Percentiles rank a stretch among this genome's conserved stretches.
Evolutionary conservation across 441 rosid genomes (phyloP).

Genomic region (Adansonia grandidieri): DNA sequence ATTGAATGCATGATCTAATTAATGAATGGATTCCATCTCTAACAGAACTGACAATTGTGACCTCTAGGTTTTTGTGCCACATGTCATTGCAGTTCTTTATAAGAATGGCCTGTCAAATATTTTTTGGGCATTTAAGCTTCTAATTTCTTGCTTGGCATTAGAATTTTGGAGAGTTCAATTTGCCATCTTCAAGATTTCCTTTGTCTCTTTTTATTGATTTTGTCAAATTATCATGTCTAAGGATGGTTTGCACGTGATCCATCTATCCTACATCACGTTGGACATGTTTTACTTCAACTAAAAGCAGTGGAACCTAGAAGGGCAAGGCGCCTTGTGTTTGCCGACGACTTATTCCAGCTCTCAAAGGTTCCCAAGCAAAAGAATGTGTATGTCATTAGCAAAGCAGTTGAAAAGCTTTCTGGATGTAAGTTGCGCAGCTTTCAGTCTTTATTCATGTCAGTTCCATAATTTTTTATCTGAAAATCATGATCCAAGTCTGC

Average conservation of each 20-base stretch:
- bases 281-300: conserved; percentile 65
- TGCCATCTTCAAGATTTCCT: not conserved
- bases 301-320: conserved; percentile 66
- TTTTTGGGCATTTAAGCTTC: conserved; percentile 8
- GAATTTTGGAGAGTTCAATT: conserved; percentile 13
- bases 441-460: conserved; percentile 8
- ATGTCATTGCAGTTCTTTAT: not conserved
- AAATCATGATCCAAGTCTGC: not conserved
- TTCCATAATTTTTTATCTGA: conserved; percentile 2
- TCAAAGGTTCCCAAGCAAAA: conserved; percentile 79
- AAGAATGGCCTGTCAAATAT: not conserved
- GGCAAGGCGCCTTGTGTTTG: conserved; percentile 62
- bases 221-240: conserved; percentile 34
- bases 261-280: conserved; percentile 67
- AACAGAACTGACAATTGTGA: not conserved
- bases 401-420: conserved; percentile 73
- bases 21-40: not conserved
- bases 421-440: conserved; percentile 73
- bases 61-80: not conserved
- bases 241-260: conserved; percentile 93
- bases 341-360: conserved; percentile 89
- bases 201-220: conserved; percentile 22
- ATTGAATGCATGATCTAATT: not conserved
- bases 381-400: conserved; percentile 65
- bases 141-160: not conserved